Conservation (phyloP, 192 early-diverging fungal genomes). For the Pilobolus umbonatus region DNA sequence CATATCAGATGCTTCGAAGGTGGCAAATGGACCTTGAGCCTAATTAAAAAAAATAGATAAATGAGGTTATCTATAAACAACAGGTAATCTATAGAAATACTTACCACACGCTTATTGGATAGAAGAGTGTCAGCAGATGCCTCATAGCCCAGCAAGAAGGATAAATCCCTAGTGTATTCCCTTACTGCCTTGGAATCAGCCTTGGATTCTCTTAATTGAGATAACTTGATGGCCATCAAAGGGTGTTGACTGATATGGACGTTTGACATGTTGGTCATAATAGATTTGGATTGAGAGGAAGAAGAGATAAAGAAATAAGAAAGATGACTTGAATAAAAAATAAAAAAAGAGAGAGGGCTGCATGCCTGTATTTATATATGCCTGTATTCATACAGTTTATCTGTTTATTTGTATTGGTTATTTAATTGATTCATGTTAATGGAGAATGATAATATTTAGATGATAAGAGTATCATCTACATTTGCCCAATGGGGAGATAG, state of each 20-base stretch:
- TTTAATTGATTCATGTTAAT: no score
- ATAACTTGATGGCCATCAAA: conserved; percentile 52
- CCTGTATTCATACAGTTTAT: no score
- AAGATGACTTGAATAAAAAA: conserved; percentile 5
- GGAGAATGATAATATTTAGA: no score
- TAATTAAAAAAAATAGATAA: conserved; percentile 19
- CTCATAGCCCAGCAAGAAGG: conserved; percentile 57
- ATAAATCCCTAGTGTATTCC: conserved; percentile 49
- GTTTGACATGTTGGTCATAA: conserved; percentile 5
- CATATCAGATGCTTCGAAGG: conserved; percentile 39
- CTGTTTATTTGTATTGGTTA: no score
- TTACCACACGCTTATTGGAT: conserved; percentile 20
- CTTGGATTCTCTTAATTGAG: conserved; percentile 45
- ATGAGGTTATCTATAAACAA: not conserved
- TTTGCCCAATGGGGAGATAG: no score
- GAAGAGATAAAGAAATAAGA: conserved; percentile 12
- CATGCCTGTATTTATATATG: no score
- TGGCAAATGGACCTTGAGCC: conserved; percentile 42
- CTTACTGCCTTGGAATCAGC: conserved; percentile 47
- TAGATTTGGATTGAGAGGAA: not conserved
- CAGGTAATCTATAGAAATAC: not conserved
- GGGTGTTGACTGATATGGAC: conserved; percentile 50
- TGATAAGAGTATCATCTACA: no score
- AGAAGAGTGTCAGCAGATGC: conserved; percentile 47
- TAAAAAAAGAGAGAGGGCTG: conserved; percentile 11